Evolutionary conservation across 2,329 filamentous ascomycete species (phyloP), one percentile per base, ranked within the genome.

Genomic region (Aureobasidium lini): DNA sequence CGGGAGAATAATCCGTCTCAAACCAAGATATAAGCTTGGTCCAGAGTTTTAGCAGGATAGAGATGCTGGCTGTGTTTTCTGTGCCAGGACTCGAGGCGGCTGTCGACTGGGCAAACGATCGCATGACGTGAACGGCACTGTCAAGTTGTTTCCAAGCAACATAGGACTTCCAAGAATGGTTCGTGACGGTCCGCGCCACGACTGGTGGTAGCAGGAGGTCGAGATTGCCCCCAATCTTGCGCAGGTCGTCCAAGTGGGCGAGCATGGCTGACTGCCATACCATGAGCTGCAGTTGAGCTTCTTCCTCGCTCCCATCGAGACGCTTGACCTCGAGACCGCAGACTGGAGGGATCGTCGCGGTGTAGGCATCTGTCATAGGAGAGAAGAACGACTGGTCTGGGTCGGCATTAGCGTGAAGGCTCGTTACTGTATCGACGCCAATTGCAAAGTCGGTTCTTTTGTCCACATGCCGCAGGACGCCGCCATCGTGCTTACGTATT

Each of bases 341-440:
- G 28, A 57, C 8, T 8, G 47, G 42, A 36, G 53, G 53, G 2
- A 57, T 1, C 18, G 32, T 57, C 2, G n/a, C 32, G 2, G 53
- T 57, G 31, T 57, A 57, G 11, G 42, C 32, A 16, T 57, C 53
- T 16, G 42, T 46, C 42, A 57, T 57, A 37, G 36, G 53, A 29
- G 40, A 37, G 40, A 47, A n/a, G 16, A 44, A 44, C 3, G 32
- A 16, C 52, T 43, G 31, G 34, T 42, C 52, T 29, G 23, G 48
- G 4, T 52, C 32, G 34, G 34, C 48, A 29, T 37, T 7, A 15
- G 39, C 6, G 34, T 52, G 16, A 39, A 39, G 34, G 11, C 48
- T 18, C 48, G 16, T 39, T 29, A 23, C 48, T n/a, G 16, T 52
- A 34, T 52, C 48, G 8, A 52, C 32, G 16, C 6, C 34, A 39